Evolutionary conservation across 2,329 filamentous ascomycete species (phyloP), one percentile per base, ranked within the genome.

Genomic region (Beauveria varroae): DNA sequence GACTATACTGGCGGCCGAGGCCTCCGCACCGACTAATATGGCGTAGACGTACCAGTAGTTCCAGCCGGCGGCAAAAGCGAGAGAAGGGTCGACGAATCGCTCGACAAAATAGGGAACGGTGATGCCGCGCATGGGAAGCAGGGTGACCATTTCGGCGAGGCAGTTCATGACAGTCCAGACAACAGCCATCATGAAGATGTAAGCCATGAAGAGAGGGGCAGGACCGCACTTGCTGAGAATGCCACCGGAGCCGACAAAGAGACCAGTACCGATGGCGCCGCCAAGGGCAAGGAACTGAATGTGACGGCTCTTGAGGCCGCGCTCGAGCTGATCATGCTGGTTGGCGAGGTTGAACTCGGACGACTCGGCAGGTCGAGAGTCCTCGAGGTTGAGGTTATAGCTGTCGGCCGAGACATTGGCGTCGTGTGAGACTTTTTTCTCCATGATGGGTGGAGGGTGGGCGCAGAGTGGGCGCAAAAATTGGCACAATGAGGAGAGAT

Each of bases 161-260:
- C 73, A 68, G 70, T 83, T 82, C 81, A 83, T 83, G 60, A 83
- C 73, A 59, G 76, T 72, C 76, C 78, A 84, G 28, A 84, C 80
- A 10, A 83, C 68, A 3, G 74, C 28, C 76, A 81, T 82, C 80
- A 83, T 82, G 65, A 75, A 76, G 7, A 82, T 67, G 71, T 90
- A 92, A 26, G 83, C 86, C 72, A 92, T 86, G 70, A 91, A 81
- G 18, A 91, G 74, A 0, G 88, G 86, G 5, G 86, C 87, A 3
- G 86, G 86, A 2, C 86, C 86, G 30, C 81, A 79, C 10, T 75
- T 73, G 40, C 79, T 75, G 57, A 87, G 74, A 57, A 85, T 83
- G 62, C 73, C 73, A 26, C 85, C 85, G 43, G 82, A 84, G 61
- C 84, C 83, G 63, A 88, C 79, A 69, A 87, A 87, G 22, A 87